Base-by-base conservation (phyloP, 2,329 filamentous ascomycete genomes). In the Ophiostoma piceae region DNA sequence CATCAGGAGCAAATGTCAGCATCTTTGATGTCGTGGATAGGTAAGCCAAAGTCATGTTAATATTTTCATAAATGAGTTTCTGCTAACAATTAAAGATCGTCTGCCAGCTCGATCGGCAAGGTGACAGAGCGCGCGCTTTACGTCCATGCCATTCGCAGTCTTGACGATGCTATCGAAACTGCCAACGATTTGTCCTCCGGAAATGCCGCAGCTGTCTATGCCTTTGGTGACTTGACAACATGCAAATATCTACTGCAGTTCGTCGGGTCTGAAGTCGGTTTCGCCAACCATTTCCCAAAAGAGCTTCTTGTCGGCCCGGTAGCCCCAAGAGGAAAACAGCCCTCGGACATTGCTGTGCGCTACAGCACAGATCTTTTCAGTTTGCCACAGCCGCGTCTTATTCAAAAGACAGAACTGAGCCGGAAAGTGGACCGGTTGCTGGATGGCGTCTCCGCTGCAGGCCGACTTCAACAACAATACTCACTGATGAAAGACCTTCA, bases 241-340 rank as follows among this genome's bases (percentile, higher is more conserved):
- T 66, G 64, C 64, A 66, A 43, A 11, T 66, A 66, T 37, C 11
- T 66, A n/a, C 64, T 66, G 8, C 35, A 66, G 64, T 66, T 66
- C 43, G n/a, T 66, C 37, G 8, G 19, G 22, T 19, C 37, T 22
- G 19, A 41, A 14, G 64, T 26, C n/a, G 64, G 64, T 1, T 19
- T 66, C 7, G 64, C 64, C 64, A 66, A 66, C 64, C 37, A 39
- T 12, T 66, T 66, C n/a, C 64, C 64, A 22, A 22, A 22, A 16
- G 64, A 66, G 9, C 35, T 66, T 6, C 37, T 37, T n/a, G 60
- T 64, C 16, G 60, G 60, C 1, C 60, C 60, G 2, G 14, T 64
- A 14, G 60, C 60, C 3, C 60, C 60, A 32, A 35, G 3, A 19
- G 29, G 60, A 37, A 64, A 37, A 14, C 60, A 64, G 60, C 14